Conservation (phyloP, 805 yeast genomes). For the Kodamaea nitidulidarum region DNA sequence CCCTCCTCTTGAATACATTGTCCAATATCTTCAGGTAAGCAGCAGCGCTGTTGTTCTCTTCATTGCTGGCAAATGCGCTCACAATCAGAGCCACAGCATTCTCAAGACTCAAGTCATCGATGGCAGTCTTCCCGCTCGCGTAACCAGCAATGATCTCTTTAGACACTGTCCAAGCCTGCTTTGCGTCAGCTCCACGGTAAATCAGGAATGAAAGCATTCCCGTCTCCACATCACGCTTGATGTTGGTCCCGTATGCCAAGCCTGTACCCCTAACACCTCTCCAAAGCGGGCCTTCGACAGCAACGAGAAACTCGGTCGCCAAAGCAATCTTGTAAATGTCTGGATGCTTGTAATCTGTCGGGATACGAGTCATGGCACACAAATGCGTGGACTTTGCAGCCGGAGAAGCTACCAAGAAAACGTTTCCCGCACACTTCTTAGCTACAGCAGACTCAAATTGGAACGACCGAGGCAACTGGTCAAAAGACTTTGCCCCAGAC, state of each 20-base stretch:
- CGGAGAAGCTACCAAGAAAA: conserved; percentile 67
- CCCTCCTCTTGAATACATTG: conserved; percentile 62
- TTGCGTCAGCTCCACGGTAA: conserved; percentile 81
- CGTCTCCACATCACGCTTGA: conserved; percentile 55
- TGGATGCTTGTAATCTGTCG: conserved; percentile 40
- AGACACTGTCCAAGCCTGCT: conserved; percentile 60
- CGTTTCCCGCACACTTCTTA: conserved; percentile 44
- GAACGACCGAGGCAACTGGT: conserved; percentile 49
- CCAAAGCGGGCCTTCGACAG: conserved; percentile 97
- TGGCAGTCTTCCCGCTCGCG: conserved; percentile 47
- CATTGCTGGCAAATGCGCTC: conserved; percentile 62
- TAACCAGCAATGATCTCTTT: conserved; percentile 59
- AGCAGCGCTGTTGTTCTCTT: conserved; percentile 61
- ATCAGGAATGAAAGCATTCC: conserved; percentile 65
- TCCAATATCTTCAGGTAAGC: conserved; percentile 66
- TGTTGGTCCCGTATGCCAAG: conserved; percentile 81
- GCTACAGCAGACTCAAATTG: conserved; percentile 58
- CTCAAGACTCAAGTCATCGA: conserved; percentile 59
- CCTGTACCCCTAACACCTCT: conserved; percentile 94
- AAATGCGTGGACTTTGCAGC: conserved; percentile 81
- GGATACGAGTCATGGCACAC: conserved; percentile 55
- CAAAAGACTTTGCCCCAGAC: conserved; percentile 10
- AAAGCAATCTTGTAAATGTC: conserved; percentile 70
- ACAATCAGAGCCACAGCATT: conserved; percentile 78
- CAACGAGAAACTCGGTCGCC: conserved; percentile 71